A percentile compares a stretch with the other conserved stretches of the same genome.
These are phyloP conservation scores for Hondaea fermentalgiana DNA, from an alignment of 108 stramenopile species.

Conservation along the genomic window DNA sequence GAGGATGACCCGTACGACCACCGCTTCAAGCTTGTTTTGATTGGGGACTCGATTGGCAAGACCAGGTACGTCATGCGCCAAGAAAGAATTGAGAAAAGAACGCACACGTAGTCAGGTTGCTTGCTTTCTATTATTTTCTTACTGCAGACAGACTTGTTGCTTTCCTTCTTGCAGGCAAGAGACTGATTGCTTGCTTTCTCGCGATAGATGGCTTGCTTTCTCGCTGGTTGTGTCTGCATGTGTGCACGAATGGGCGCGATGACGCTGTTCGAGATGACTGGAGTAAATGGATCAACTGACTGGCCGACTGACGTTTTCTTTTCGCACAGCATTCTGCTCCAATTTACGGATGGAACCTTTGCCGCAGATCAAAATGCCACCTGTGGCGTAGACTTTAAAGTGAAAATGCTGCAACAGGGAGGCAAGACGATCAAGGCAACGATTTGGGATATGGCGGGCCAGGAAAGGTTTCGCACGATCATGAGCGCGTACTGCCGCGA, in stretches of 20 bases:
- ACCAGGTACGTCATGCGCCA: conserved; percentile 33
- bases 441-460: conserved; percentile 60
- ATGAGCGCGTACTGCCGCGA: conserved; percentile 94
- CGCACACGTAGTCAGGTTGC: no score
- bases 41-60: conserved; percentile 98
- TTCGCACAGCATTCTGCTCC: conserved; percentile 70
- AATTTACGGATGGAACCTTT: conserved; percentile 95
- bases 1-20: conserved; percentile 63
- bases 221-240: no score
- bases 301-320: no score
- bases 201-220: no score
- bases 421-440: conserved; percentile 29
- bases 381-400: conserved; percentile 95
- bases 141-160: no score
- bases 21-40: conserved; percentile 92
- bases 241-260: no score
- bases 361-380: conserved; percentile 92
- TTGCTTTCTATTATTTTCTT: no score
- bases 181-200: no score
- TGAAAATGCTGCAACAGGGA: conserved; percentile 40
- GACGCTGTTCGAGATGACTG: no score
- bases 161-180: no score
- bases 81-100: no score
- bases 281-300: neutral
- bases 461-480: conserved; percentile 95